Evolutionary conservation across 2,329 filamentous ascomycete genomes (phyloP).

Genomic region (Aspergillus sp.): DNA sequence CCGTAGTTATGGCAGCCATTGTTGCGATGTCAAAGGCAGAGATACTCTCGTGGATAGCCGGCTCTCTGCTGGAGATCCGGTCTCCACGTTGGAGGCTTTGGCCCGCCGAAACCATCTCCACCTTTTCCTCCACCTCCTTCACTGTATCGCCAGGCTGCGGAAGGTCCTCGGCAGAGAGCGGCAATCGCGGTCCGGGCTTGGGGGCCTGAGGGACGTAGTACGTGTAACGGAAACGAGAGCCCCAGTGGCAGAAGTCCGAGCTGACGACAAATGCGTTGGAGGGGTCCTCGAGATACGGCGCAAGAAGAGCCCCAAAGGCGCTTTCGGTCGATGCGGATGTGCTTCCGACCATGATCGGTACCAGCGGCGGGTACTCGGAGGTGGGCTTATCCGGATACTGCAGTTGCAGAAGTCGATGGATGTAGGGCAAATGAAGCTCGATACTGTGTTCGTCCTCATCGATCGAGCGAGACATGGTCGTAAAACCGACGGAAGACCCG

Average conservation of each 20-base stretch:
- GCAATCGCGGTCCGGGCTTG: slow-evolving; percentile 32
- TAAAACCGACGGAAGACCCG: slow-evolving; percentile 36
- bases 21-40: slow-evolving; percentile 73
- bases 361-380: slow-evolving; percentile 65
- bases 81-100: slow-evolving; percentile 28
- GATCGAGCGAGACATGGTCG: slow-evolving; percentile 58
- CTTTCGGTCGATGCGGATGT: slow-evolving; percentile 66
- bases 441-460: slow-evolving; percentile 89
- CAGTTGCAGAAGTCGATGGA: slow-evolving; percentile 71
- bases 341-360: slow-evolving; percentile 83
- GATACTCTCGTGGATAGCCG: slow-evolving; percentile 80
- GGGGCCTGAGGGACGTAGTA: slow-evolving; percentile 63
- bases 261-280: slow-evolving; percentile 79
- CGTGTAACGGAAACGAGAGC: slow-evolving; percentile 75
- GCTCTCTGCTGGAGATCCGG: slow-evolving; percentile 32
- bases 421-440: slow-evolving; percentile 94
- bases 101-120: slow-evolving; percentile 28
- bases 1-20: slow-evolving; percentile 80
- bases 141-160: slow-evolving; percentile 34
- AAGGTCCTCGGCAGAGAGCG: slow-evolving; percentile 41
- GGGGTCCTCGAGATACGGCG: slow-evolving; percentile 73
- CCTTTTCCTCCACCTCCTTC: slow-evolving; percentile 24
- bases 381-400: slow-evolving; percentile 48
- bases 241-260: slow-evolving; percentile 98
- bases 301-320: slow-evolving; percentile 65